Conservation (phyloP, 2,329 filamentous ascomycete genomes). For the Remersonia thermophila region DNA sequence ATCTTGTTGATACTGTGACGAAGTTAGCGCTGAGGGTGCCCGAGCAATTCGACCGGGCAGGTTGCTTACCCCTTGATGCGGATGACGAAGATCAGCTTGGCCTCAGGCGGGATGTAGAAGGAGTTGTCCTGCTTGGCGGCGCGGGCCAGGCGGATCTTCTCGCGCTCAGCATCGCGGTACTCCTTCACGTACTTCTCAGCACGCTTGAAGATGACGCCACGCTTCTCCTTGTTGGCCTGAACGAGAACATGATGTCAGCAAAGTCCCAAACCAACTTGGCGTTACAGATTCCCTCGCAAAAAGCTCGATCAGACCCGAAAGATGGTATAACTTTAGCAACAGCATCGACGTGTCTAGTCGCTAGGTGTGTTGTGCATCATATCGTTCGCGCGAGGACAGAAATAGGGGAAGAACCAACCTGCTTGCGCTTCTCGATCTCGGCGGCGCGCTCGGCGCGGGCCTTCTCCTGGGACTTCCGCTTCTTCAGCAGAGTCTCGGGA, state of each 20-base stretch:
- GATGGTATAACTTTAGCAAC: slow-evolving; percentile 93
- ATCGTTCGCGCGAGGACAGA: slow-evolving; percentile 24
- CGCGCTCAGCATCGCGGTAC: slow-evolving; percentile 95
- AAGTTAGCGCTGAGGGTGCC: slow-evolving; percentile 7
- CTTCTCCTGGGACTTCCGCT: slow-evolving; percentile 99
- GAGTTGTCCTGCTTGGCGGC: slow-evolving; percentile 83
- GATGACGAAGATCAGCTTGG: slow-evolving; percentile 94
- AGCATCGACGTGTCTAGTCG: slow-evolving; percentile 99
- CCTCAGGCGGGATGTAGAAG: slow-evolving; percentile 89
- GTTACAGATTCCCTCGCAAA: slow-evolving; percentile 1
- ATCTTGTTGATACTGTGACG: slow-evolving; percentile 98
- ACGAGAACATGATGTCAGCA: slow-evolving; percentile 23
- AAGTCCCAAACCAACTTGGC: slow-evolving; percentile 5
- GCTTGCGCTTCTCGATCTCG: slow-evolving; percentile 75
- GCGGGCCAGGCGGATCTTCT: slow-evolving; percentile 90
- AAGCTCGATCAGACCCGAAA: slow-evolving; percentile 83
- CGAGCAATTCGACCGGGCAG: slow-evolving; percentile 4
- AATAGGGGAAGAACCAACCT: slow-evolving; percentile 49
- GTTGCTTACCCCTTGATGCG: slow-evolving; percentile 84
- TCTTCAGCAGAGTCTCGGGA: slow-evolving; percentile 99
- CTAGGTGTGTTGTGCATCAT: slow-evolving; percentile 84
- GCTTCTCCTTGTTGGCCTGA: slow-evolving; percentile 98
- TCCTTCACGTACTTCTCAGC: slow-evolving; percentile 99
- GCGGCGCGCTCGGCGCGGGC: slow-evolving; percentile 78
- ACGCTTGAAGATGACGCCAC: slow-evolving; percentile 97